Evolutionary conservation across 768 basidiomycete genomes (phyloP), one percentile per base, ranked within the genome.

Genomic region (Pulveroboletus sp.): DNA sequence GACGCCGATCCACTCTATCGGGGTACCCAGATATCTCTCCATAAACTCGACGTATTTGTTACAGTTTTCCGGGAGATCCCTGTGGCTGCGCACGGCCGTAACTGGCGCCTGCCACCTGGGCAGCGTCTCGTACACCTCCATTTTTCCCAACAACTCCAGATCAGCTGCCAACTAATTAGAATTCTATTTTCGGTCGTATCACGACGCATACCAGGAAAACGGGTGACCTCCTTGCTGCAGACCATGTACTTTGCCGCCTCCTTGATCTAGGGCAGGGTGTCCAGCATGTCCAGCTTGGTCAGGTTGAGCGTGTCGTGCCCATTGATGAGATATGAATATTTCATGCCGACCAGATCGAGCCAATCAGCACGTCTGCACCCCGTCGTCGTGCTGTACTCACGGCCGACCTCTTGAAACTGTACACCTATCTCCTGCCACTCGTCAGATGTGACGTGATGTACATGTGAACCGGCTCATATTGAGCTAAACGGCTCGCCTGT

Each of bases 401-500:
- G 78, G 6, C 96, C 96, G 8, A 97, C 85, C 69, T 94, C 91
- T 74, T 98, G 95, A n/a, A 99, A 72, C 58, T 93, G 91, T 17
- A 78, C 76, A 11, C 96, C 96, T 32, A 85, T 67, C 22, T 85
- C 81, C 92, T 93, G 60, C 36, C 36, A 11, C 22, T 23, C 19
- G 3, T 49, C 32, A 51, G 43, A 57, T 48, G n/a, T 11, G 35
- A 43, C 40, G 13, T 6, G 19, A 16, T 37, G 1, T 17, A 44
- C 27, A 9, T 14, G n/a, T 24, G 39, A 43, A 19, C 51, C 20
- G 38, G 73, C 83, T 49, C 43, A 91, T 88, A 68, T 93, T 87
- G 48, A 96, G 78, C 66, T 93, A 78, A 99, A 98, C 4, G 96
- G 96, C 0, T 96, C 96, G 31, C 93, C 91, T n/a, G 96, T 96